Conservation (phyloP, 2,329 filamentous ascomycete genomes). For the Aspergillus alliaceus region DNA sequence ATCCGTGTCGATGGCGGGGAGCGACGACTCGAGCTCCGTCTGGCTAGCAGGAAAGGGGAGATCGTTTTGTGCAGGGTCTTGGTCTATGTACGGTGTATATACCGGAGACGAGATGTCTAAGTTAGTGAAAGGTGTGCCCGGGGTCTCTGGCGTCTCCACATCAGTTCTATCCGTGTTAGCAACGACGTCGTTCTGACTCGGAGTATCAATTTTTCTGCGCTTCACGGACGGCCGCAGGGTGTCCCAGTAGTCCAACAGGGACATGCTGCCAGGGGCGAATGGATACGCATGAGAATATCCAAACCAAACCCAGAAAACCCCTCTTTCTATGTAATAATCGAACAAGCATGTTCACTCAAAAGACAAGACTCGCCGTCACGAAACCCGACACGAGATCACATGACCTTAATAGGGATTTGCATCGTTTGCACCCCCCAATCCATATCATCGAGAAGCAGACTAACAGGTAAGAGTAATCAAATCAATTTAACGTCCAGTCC, state of each 20-base stretch:
- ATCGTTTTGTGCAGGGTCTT: slow-evolving; percentile 27
- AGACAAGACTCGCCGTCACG: slow-evolving; percentile 6
- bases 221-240: slow-evolving; percentile 32
- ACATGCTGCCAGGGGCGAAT: slow-evolving; percentile 25
- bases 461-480: too few relatives aligned
- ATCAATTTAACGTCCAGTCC: too few relatives aligned
- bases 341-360: neutral
- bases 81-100: neutral
- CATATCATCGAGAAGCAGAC: neutral
- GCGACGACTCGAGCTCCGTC: slow-evolving; percentile 69
- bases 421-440: slow-evolving; percentile 1
- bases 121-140: neutral
- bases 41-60: slow-evolving; percentile 37
- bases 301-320: neutral
- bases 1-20: slow-evolving; percentile 67
- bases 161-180: too few relatives aligned
- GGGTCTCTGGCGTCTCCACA: neutral
- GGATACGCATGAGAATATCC: neutral
- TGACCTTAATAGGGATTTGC: slow-evolving; percentile 26
- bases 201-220: slow-evolving; percentile 27
- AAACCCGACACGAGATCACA: slow-evolving; percentile 31
- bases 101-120: slow-evolving; percentile 16
- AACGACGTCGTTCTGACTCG: slow-evolving; percentile 3
- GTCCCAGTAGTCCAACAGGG: slow-evolving; percentile 38
- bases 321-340: neutral